Evolutionary conservation across 2,329 filamentous ascomycete species (phyloP).

Genomic region (Amesomyces nigricolor): DNA sequence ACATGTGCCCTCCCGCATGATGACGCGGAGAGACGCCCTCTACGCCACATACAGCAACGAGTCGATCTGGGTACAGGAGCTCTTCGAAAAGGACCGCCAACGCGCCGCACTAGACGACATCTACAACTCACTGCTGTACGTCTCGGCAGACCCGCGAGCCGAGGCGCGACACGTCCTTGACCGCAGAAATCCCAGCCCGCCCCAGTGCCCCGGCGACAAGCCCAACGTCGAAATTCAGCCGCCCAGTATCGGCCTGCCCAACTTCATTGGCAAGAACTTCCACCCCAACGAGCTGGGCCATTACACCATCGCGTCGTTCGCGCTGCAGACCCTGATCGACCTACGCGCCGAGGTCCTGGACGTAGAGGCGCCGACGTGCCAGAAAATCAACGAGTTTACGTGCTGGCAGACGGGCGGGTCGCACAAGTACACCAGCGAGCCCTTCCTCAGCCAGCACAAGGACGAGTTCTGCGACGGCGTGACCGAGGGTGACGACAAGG

Average conservation of each 20-base stretch:
- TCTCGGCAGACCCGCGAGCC: slow-evolving; percentile 1
- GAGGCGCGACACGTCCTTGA: neutral
- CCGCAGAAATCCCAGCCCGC: neutral
- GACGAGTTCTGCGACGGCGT: neutral
- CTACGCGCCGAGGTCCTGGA: neutral
- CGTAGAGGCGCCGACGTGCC: neutral
- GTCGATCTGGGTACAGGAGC: neutral
- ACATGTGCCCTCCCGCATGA: neutral
- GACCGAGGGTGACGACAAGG: neutral
- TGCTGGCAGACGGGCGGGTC: neutral
- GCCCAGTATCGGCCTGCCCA: neutral
- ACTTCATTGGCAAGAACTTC: neutral
- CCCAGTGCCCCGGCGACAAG: neutral
- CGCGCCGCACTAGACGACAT: neutral
- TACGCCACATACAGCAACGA: neutral
- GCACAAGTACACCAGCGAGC: no score
- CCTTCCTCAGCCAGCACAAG: neutral
- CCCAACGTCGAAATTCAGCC: neutral
- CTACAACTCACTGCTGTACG: slow-evolving; percentile 7
- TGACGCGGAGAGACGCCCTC: neutral
- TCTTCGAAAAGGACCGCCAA: neutral
- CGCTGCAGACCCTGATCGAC: neutral
- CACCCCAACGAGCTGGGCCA: neutral
- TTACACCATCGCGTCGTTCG: neutral
- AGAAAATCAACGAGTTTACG: neutral